phyloP scores from a whole-genome alignment of 2,329 filamentous ascomycete species.

The Grosmannia penicillata region DNA sequence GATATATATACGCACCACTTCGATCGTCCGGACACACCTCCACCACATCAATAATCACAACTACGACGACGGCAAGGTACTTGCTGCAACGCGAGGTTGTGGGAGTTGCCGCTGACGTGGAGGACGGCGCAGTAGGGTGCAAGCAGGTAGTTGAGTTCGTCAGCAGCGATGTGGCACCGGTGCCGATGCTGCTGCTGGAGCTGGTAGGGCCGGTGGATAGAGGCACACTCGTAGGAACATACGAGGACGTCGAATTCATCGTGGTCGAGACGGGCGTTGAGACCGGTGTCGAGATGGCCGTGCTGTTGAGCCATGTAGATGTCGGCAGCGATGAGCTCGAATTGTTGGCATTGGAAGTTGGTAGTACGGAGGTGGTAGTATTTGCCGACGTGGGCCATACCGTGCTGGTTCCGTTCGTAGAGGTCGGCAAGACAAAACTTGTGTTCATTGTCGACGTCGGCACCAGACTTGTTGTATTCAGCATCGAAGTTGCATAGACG shows the following conservation, averaged over 20 bases:
- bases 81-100: neutral
- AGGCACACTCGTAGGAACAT: no score
- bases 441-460: no score
- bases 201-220: neutral
- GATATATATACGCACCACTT: no score
- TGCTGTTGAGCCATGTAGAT: no score
- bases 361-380: no score
- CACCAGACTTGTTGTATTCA: no score
- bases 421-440: no score
- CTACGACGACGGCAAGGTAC: constrained; percentile 2
- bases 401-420: no score
- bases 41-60: constrained; percentile 7
- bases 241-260: neutral
- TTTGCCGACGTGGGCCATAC: no score
- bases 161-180: no score
- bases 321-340: no score
- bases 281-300: neutral
- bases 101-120: neutral
- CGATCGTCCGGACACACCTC: constrained; percentile 4
- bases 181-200: neutral
- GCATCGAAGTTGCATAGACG: neutral
- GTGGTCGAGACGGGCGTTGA: neutral
- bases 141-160: neutral
- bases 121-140: neutral
- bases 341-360: no score